A percentile compares a stretch with the other conserved stretches of the same genome.
Conservation (phyloP, 2,329 filamentous ascomycete genomes). For the Botryosphaeria dothidea region DNA sequence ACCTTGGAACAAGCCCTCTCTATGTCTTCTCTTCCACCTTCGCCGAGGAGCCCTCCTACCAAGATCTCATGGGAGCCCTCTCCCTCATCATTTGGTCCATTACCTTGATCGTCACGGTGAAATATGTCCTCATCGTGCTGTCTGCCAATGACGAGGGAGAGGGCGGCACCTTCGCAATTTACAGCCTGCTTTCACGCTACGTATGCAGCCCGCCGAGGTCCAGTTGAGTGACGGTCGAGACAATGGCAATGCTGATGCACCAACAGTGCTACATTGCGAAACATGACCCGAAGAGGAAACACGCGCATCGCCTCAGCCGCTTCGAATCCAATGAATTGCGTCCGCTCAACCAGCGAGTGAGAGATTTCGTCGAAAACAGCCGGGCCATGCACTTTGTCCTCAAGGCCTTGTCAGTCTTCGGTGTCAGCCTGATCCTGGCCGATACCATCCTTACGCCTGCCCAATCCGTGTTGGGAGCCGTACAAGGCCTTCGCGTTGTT, state of each 20-base stretch:
- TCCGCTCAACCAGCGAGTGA: slow-evolving; percentile 53
- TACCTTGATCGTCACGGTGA: slow-evolving; percentile 68
- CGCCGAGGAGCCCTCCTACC: slow-evolving; percentile 53
- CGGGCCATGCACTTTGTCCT: slow-evolving; percentile 53
- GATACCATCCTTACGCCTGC: slow-evolving; percentile 69
- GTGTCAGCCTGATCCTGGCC: slow-evolving; percentile 67
- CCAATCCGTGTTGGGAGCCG: slow-evolving; percentile 68
- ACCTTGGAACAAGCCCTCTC: slow-evolving; percentile 68
- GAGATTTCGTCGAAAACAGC: slow-evolving; percentile 61
- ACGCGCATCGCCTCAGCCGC: slow-evolving; percentile 60
- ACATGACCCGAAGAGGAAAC: slow-evolving; percentile 55
- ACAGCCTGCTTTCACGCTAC: slow-evolving; percentile 62
- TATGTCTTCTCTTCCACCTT: slow-evolving; percentile 74
- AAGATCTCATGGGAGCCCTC: slow-evolving; percentile 64
- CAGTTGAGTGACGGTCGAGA: no score
- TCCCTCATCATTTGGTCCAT: slow-evolving; percentile 71
- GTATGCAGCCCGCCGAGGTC: slow-evolving; percentile 33
- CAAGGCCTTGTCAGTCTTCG: slow-evolving; percentile 64
- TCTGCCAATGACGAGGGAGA: slow-evolving; percentile 70
- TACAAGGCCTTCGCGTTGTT: slow-evolving; percentile 63
- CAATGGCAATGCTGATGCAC: neutral
- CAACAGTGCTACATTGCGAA: slow-evolving; percentile 60
- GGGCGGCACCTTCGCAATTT: slow-evolving; percentile 69
- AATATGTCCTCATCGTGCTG: slow-evolving; percentile 68
- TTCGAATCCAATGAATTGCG: slow-evolving; percentile 59